These are phyloP conservation scores for Nitzschia inconspicua DNA, from an alignment of 108 stramenopile genomes.

Conservation along the genomic window DNA sequence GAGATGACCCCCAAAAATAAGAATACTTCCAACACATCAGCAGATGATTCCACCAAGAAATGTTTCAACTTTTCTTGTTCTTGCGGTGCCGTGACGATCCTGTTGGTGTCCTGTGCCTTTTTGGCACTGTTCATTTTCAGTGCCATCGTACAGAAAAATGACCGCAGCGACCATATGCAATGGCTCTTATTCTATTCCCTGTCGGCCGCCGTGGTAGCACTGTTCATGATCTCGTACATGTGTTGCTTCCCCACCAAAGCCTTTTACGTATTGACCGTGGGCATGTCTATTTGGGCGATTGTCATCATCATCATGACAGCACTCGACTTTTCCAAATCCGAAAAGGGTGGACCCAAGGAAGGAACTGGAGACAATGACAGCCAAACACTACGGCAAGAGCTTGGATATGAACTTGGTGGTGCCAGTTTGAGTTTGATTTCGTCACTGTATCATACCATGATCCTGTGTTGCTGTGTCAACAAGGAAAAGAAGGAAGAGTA, in stretches of 20 bases:
- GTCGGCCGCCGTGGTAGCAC: conserved; percentile 18
- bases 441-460: conserved; percentile 22
- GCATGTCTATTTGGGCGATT: conserved; percentile 25
- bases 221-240: conserved; percentile 18
- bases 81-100: no score
- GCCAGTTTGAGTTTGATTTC: conserved; percentile 8
- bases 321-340: conserved; percentile 7
- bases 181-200: no score
- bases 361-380: neutral
- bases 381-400: conserved; percentile 11
- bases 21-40: no score
- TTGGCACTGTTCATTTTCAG: no score
- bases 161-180: no score
- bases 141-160: no score
- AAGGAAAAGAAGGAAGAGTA: conserved; percentile 9
- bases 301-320: conserved; percentile 18
- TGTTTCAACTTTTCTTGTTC: no score
- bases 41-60: no score
- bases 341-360: neutral
- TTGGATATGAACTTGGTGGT: conserved; percentile 20
- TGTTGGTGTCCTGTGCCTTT: no score
- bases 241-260: conserved; percentile 25
- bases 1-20: no score
- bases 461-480: conserved; percentile 6
- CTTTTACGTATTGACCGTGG: conserved; percentile 12